Percentiles rank a stretch among this genome's conserved stretches.
These are phyloP conservation scores for Lactarius quietus DNA, from an alignment of 768 basidiomycete genomes.

Conservation along the genomic window DNA sequence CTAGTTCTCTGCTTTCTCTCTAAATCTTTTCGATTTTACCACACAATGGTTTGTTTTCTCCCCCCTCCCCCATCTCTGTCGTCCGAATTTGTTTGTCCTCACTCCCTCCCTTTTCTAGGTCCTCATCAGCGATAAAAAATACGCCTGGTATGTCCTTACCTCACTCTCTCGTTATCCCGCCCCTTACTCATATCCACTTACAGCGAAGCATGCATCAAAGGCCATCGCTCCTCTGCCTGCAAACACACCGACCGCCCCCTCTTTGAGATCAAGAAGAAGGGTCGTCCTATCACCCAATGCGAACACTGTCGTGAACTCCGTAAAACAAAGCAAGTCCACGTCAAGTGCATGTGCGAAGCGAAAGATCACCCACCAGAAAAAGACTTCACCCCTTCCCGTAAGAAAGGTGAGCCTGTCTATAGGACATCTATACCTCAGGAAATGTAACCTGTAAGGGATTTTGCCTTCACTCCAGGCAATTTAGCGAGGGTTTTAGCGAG, in stretches of 20 bases:
- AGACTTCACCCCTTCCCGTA: conserved; percentile 28
- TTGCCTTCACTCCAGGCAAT: conserved; percentile 43
- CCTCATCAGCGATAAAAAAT: conserved; percentile 68
- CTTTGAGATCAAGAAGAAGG: conserved; percentile 94
- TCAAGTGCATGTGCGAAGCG: conserved; percentile 68
- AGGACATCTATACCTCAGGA: conserved; percentile 14
- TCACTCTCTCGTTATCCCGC: neutral
- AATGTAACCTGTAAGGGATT: conserved; percentile 31
- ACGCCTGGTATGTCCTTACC: conserved; percentile 58
- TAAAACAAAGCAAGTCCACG: conserved; percentile 75
- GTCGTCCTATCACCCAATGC: conserved; percentile 89
- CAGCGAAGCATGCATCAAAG: conserved; percentile 93
- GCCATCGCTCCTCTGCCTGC: conserved; percentile 88
- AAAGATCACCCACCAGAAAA: conserved; percentile 21
- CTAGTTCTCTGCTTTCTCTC: conserved; percentile 3
- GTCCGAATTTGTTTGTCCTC: neutral
- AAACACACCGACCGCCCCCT: conserved; percentile 82
- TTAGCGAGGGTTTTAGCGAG: conserved; percentile 55
- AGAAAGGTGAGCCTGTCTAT: conserved; percentile 58
- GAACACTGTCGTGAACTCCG: conserved; percentile 77
- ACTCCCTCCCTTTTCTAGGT: conserved; percentile 41
- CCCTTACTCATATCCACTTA: conserved; percentile 20
- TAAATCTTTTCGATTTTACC: conserved; percentile 1
- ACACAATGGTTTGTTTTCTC: conserved; percentile 17
- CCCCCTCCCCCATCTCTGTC: neutral